Evolutionary conservation across 306 rosid genomes (phyloP), one percentile per base, ranked within the genome.

Genomic region (Benincasa hispida): DNA sequence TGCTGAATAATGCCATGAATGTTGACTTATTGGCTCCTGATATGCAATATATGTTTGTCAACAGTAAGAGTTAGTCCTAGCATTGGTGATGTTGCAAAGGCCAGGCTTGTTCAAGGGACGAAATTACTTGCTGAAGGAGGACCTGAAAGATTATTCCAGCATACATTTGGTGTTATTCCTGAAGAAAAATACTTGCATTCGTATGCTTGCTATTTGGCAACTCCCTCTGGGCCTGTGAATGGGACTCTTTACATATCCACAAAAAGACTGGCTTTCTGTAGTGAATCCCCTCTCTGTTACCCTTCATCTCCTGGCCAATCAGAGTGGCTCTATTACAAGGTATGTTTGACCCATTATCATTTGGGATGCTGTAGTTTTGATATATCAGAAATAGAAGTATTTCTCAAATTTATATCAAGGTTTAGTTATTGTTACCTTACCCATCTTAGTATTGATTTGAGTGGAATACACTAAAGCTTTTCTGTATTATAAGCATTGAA

Each of bases 241-340:
- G 98, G 96, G 70, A 83, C 84, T 12, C 88, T 93, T 30, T 93
- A 88, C 32, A 79, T 93, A 48, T 79, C 96, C 55, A 82, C 86
- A 5, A 80, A 81, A 80, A 86, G 92, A 86, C n/a, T 91, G 25
- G 97, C 97, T 75, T 89, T 93, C 79, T 89, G 96, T 82, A 91
- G 96, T 83, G 98, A 93, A 75, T 72, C 83, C 50, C 88, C 96
- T n/a, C 51, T 89, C 41, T 55, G 75, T 74, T 77, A 81, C 45
- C 58, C 83, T 61, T 79, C 90, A 9, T 76, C 82, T 63, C 82
- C 89, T 32, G 80, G 74, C 47, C 84, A 83, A 18, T 84, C 84
- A 21, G 76, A 83, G 35, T 70, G 81, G 74, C 19, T 65, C 14
- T 83, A 86, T 76, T 91, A 88, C 87, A 91, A 93, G 95, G 97